phyloP scores from a whole-genome alignment of 73 alveolate species.

The Symbiodinium natans region DNA sequence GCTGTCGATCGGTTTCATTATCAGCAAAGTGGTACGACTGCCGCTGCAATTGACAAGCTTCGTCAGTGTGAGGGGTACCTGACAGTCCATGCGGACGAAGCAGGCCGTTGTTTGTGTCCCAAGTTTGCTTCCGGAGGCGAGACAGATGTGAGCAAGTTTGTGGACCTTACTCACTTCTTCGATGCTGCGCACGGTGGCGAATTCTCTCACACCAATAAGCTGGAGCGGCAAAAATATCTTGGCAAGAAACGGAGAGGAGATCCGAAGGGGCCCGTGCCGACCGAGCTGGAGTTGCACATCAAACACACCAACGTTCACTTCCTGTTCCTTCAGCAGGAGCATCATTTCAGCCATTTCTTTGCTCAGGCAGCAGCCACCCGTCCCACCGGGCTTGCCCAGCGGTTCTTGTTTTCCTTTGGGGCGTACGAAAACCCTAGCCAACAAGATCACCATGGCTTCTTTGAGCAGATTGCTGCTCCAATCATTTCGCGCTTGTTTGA shows the following conservation, averaged over 20 bases:
- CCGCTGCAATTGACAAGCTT: not conserved
- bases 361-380: constrained; percentile 15
- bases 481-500: not conserved
- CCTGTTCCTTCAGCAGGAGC: not conserved
- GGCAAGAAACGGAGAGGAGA: no score
- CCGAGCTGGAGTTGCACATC: not conserved
- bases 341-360: no score
- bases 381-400: constrained; percentile 30
- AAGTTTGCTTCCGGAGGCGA: constrained; percentile 19
- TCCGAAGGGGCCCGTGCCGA: not conserved
- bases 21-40: constrained; percentile 19
- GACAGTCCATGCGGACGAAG: not conserved
- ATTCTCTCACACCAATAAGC: no score
- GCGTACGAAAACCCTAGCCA: not conserved
- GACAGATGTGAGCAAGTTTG: not conserved
- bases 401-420: constrained; percentile 17
- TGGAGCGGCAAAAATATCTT: no score
- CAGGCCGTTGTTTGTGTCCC: constrained; percentile 10
- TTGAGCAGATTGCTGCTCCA: not conserved
- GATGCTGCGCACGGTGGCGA: constrained; percentile 64
- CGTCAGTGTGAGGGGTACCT: not conserved
- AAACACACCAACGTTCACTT: no score
- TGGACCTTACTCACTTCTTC: not conserved
- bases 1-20: not conserved
- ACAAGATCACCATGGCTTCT: not conserved